Percentiles rank a stretch among this genome's conserved stretches.
phyloP scores from a whole-genome alignment of 805 yeast species.

The Candida piceae region DNA sequence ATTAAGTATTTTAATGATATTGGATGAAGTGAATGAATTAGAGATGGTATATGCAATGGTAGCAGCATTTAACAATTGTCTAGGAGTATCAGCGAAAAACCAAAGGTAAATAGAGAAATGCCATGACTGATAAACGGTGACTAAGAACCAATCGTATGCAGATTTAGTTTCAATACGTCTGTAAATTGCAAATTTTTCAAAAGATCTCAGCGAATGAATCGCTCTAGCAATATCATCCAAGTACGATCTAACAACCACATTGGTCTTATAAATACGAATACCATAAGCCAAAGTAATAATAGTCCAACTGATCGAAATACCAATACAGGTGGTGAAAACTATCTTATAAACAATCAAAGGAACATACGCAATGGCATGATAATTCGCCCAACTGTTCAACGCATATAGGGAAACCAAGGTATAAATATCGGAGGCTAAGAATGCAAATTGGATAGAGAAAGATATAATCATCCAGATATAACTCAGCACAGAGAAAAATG shows the following conservation, averaged over 20 bases:
- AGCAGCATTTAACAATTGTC: slow-evolving; percentile 78
- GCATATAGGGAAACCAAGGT: slow-evolving; percentile 73
- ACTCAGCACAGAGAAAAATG: slow-evolving; percentile 37
- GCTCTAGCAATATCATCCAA: slow-evolving; percentile 59
- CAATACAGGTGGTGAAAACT: slow-evolving; percentile 56
- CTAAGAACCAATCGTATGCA: slow-evolving; percentile 61
- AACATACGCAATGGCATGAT: slow-evolving; percentile 29
- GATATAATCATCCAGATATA: slow-evolving; percentile 36
- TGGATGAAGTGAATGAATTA: slow-evolving; percentile 32
- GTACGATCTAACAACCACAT: slow-evolving; percentile 65
- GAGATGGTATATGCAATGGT: slow-evolving; percentile 55
- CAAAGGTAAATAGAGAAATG: slow-evolving; percentile 56
- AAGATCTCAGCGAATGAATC: slow-evolving; percentile 51
- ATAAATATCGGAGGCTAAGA: slow-evolving; percentile 67
- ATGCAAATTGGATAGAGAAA: slow-evolving; percentile 46
- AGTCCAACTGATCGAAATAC: slow-evolving; percentile 57
- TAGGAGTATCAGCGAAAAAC: slow-evolving; percentile 76
- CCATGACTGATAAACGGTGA: slow-evolving; percentile 59
- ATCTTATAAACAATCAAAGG: slow-evolving; percentile 28
- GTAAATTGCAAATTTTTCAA: slow-evolving; percentile 67
- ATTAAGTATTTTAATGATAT: slow-evolving; percentile 44
- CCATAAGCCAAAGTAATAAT: slow-evolving; percentile 58
- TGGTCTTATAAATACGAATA: slow-evolving; percentile 48
- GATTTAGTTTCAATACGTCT: slow-evolving; percentile 63
- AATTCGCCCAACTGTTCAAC: slow-evolving; percentile 41